Conservation (phyloP, 495 filamentous ascomycete species). For the Parmelia sp. region DNA sequence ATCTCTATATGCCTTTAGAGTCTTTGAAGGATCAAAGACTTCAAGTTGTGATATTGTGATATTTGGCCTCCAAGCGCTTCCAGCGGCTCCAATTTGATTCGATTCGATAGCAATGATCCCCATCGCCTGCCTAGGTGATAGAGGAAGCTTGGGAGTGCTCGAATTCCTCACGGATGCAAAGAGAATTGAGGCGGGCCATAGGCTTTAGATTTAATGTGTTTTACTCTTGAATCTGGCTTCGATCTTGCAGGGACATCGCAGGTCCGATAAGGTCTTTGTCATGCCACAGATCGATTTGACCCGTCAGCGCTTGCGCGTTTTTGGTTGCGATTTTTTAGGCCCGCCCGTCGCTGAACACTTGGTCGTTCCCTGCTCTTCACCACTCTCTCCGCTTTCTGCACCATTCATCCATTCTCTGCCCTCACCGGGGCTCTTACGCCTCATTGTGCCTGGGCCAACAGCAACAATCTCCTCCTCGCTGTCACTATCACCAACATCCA, state of each 20-base stretch:
- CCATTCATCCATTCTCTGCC: constrained; percentile 49
- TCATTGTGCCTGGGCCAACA: constrained; percentile 76
- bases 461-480: constrained; percentile 85
- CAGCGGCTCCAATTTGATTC: background rate
- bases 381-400: constrained; percentile 37
- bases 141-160: background rate
- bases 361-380: constrained; percentile 34
- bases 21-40: background rate
- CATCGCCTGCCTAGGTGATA: background rate
- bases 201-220: background rate
- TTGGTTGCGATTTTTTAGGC: constrained; percentile 25
- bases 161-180: background rate
- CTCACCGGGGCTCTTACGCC: constrained; percentile 62
- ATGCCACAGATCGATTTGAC: background rate
- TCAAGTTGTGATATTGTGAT: background rate
- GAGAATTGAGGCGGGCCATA: background rate
- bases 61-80: background rate
- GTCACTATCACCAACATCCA: constrained; percentile 67
- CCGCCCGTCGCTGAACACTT: constrained; percentile 29
- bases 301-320: constrained; percentile 23
- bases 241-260: background rate
- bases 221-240: background rate
- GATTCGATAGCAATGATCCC: background rate
- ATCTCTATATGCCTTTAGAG: background rate
- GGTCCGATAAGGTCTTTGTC: background rate